Conservation (phyloP, 1,139 yeast genomes). For the Geotrichum europaeum region DNA sequence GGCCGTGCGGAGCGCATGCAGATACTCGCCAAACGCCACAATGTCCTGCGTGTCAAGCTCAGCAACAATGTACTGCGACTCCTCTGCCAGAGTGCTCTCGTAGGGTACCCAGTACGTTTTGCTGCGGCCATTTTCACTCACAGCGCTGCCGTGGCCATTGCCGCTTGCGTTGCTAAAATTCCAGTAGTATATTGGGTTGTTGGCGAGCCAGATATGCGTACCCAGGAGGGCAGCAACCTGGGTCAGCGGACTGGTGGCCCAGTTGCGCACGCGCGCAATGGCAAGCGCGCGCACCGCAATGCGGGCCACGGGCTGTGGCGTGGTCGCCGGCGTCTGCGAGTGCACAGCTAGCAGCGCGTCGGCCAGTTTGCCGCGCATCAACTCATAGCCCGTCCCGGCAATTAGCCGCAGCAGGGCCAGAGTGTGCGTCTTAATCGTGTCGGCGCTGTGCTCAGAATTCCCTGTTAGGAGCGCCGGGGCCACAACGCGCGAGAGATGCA, state of each 20-base stretch:
- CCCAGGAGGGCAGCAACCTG: slow-evolving; percentile 13
- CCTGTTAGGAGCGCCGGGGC: neutral
- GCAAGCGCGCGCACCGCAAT: slow-evolving; percentile 10
- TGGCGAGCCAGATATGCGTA: slow-evolving; percentile 14
- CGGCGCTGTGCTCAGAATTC: neutral
- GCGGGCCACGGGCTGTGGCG: slow-evolving; percentile 4
- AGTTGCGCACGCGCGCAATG: slow-evolving; percentile 4
- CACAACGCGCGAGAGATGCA: slow-evolving; percentile 4
- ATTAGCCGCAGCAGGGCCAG: slow-evolving; percentile 6
- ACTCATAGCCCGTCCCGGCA: slow-evolving; percentile 7
- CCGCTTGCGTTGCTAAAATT: neutral
- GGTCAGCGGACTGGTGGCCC: neutral
- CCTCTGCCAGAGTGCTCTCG: slow-evolving; percentile 12
- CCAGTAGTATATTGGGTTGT: slow-evolving; percentile 15
- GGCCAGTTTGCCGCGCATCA: slow-evolving; percentile 1
- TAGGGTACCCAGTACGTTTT: slow-evolving; percentile 9
- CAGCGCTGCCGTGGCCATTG: neutral
- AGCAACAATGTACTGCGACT: slow-evolving; percentile 10
- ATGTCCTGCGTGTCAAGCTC: slow-evolving; percentile 4
- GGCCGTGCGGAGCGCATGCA: neutral
- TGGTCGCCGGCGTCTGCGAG: slow-evolving; percentile 11
- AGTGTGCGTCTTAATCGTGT: neutral
- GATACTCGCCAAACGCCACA: slow-evolving; percentile 5
- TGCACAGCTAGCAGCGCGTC: slow-evolving; percentile 11
- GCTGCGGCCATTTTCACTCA: neutral